These are phyloP conservation scores for Drechslerella dactyloides DNA, from an alignment of 2,329 filamentous ascomycete genomes.

Conservation along the genomic window DNA sequence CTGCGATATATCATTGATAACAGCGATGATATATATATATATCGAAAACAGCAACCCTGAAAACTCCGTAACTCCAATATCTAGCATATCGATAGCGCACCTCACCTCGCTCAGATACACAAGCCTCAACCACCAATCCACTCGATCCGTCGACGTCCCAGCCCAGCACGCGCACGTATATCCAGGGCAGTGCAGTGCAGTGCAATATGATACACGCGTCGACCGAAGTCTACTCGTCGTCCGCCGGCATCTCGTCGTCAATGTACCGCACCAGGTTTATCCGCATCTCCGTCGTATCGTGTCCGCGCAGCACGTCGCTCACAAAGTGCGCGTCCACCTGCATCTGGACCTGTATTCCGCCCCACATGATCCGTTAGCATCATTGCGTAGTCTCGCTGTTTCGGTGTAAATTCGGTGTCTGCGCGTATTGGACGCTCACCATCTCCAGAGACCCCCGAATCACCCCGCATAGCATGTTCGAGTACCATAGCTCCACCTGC, in stretches of 20 bases:
- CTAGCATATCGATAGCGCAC: no score
- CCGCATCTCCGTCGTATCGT: constrained; percentile 96
- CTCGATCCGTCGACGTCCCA: no score
- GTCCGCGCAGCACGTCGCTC: constrained; percentile 87
- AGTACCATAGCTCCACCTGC: constrained; percentile 98
- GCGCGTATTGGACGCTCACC: no score
- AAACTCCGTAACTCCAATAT: no score
- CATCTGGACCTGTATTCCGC: constrained; percentile 74
- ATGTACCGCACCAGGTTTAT: constrained; percentile 91
- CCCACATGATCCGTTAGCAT: constrained; percentile 5
- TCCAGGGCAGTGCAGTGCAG: no score
- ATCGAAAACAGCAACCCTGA: no score
- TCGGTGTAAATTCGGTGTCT: constrained; percentile 17
- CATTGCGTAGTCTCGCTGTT: not conserved
- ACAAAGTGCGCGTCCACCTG: constrained; percentile 97
- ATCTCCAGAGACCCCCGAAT: constrained; percentile 91
- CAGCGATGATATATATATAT: no score
- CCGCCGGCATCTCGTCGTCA: constrained; percentile 94
- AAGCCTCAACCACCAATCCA: no score
- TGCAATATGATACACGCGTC: not conserved
- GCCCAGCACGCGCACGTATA: no score
- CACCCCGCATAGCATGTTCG: constrained; percentile 93
- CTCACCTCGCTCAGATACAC: no score
- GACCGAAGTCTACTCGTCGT: constrained; percentile 92
- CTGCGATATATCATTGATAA: no score